A percentile compares a stretch with the other conserved stretches of the same genome.
Conservation (phyloP, 1,139 yeast species). For the Scheffersomyces illinoinensis region DNA sequence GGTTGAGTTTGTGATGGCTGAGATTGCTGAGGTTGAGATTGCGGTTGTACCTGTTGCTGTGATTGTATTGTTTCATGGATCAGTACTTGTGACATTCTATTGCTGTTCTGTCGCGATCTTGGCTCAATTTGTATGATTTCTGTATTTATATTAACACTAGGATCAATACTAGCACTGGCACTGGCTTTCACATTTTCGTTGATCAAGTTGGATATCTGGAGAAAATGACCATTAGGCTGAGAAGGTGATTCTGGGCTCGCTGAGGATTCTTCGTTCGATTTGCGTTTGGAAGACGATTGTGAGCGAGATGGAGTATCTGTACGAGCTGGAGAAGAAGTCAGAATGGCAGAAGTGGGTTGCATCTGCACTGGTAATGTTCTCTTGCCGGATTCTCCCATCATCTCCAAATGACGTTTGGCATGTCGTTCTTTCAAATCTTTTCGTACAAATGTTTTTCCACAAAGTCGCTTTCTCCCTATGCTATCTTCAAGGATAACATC, state of each 20-base stretch:
- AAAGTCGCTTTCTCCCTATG: slow-evolving; percentile 20
- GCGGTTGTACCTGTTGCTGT: not conserved
- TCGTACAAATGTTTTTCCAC: slow-evolving; percentile 44
- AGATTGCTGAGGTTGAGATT: not conserved
- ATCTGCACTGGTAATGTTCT: not conserved
- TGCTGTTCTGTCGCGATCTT: not conserved
- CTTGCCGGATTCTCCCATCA: slow-evolving; percentile 3
- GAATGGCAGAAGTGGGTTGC: not conserved
- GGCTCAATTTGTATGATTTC: not conserved
- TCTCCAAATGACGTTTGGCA: slow-evolving; percentile 30
- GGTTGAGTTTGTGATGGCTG: not conserved
- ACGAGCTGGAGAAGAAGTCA: not conserved
- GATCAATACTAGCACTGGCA: not conserved
- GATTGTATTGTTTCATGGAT: not conserved
- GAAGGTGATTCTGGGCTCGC: slow-evolving; percentile 3
- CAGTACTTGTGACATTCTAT: not conserved
- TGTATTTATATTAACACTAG: not conserved
- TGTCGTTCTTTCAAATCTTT: slow-evolving; percentile 43
- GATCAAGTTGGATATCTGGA: slow-evolving; percentile 4
- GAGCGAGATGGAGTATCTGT: not conserved
- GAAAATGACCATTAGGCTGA: slow-evolving; percentile 2
- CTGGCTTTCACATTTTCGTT: slow-evolving; percentile 1
- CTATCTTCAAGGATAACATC: slow-evolving; percentile 27
- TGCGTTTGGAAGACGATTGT: not conserved
- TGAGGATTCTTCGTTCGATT: slow-evolving; percentile 1